phyloP scores from a whole-genome alignment of 352 stramenopile species.

The Discostella stelligera region DNA sequence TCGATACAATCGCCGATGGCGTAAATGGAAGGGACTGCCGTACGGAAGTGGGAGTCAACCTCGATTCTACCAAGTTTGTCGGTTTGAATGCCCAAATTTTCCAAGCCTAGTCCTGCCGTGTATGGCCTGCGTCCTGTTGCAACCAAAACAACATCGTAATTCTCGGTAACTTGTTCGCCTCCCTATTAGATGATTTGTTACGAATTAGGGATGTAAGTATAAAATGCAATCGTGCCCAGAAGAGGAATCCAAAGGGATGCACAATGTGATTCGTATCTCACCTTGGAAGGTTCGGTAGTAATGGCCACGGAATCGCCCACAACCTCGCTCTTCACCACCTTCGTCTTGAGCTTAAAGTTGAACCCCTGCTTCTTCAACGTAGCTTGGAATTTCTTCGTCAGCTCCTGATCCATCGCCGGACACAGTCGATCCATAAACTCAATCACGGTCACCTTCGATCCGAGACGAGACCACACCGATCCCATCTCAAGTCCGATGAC shows the following conservation, averaged over 20 bases:
- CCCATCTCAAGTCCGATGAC: conserved; percentile 99
- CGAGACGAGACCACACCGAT: conserved; percentile 96
- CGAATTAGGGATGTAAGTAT: background rate
- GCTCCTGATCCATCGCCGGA: conserved; percentile 90
- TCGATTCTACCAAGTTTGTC: conserved; percentile 95
- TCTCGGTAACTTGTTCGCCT: conserved; percentile 79
- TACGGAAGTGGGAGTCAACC: conserved; percentile 96
- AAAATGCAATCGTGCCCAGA: background rate
- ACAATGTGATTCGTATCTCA: background rate
- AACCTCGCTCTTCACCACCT: conserved; percentile 90
- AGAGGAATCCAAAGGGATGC: background rate
- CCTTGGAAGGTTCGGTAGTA: conserved; percentile 89
- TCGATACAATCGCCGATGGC: conserved; percentile 97
- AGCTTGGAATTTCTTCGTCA: conserved; percentile 96
- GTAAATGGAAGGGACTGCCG: conserved; percentile 91
- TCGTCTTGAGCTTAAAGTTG: conserved; percentile 96
- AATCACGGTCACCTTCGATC: conserved; percentile 94
- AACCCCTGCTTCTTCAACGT: conserved; percentile 98
- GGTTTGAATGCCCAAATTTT: conserved; percentile 95
- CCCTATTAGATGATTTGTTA: conserved; percentile 34
- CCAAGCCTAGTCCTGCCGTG: conserved; percentile 93
- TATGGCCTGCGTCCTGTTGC: conserved; percentile 92
- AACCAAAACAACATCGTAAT: conserved; percentile 87
- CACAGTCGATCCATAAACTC: conserved; percentile 97
- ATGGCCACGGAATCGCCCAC: conserved; percentile 91